These are phyloP conservation scores for Tylopilus cervinicoccineus DNA, from an alignment of 768 basidiomycete species.

Conservation along the genomic window DNA sequence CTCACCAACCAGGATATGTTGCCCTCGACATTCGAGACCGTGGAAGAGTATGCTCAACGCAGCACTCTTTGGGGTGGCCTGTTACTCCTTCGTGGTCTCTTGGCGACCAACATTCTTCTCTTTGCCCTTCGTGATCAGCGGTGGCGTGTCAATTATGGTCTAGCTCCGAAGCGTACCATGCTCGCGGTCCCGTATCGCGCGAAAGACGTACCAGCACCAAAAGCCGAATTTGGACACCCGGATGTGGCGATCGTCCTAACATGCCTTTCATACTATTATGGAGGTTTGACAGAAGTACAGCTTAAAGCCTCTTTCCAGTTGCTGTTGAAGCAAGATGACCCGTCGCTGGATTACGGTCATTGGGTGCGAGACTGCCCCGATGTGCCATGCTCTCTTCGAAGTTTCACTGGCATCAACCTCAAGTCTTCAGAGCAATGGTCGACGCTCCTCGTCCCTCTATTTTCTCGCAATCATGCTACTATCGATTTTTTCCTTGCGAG, in stretches of 20 bases:
- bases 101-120: constrained; percentile 39
- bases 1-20: constrained; percentile 13
- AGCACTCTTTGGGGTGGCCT: constrained; percentile 18
- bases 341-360: neutral
- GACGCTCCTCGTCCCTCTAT: constrained; percentile 22
- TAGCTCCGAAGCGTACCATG: constrained; percentile 38
- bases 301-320: constrained; percentile 36
- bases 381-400: neutral
- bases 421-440: constrained; percentile 26
- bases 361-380: constrained; percentile 9
- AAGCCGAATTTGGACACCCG: constrained; percentile 51
- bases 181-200: constrained; percentile 54
- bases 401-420: constrained; percentile 1
- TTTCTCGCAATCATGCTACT: constrained; percentile 24
- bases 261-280: constrained; percentile 36
- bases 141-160: constrained; percentile 53
- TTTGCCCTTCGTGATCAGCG: constrained; percentile 36
- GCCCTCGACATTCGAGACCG: neutral
- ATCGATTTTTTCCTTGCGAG: constrained; percentile 41
- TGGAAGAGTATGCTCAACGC: constrained; percentile 1
- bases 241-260: constrained; percentile 36
- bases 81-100: constrained; percentile 33
- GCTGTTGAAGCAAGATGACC: constrained; percentile 26
- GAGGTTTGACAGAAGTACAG: constrained; percentile 39
- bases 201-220: constrained; percentile 43